Evolutionary conservation across 129 eudicot species (phyloP), one percentile per base, ranked within the genome.

Genomic region (Gnaphalium uliginosum): DNA sequence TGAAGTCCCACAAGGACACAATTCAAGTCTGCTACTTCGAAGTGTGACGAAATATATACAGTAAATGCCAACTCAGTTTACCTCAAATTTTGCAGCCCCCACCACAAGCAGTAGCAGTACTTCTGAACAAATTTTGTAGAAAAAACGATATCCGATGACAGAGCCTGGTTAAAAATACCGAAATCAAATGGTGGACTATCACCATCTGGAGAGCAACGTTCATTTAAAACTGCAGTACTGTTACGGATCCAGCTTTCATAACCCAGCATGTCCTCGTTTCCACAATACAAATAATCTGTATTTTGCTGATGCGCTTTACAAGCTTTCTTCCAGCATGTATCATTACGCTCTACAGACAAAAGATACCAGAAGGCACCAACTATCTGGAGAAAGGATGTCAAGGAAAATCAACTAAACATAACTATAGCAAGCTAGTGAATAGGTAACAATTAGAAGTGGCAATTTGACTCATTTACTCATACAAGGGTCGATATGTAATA

Each of bases 61-160:
- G 26, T 35, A 9, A 50, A 63, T 13, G 33, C 63, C 6, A 60
- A 72, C 69, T 75, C 17, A 10, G 37, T 15, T 77, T 78, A 95
- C 98, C 98, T 93, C 82, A 95, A 76, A 78, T 95, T 91, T 73
- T 95, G 99, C 76, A 95, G 87, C 17, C 99, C 99, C 96, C 97
- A 95, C 99, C 99, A 95, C 72, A 95, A 85, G 78, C 99, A 95
- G 83, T 91, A 95, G 78, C 93, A 91, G 81, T 95, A 95, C 77
- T 95, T 95, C 11, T 91, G 84, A 66, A 89, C 57, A 81, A 95
- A 95, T 18, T 79, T 77, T 37, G 68, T 84, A 30, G 99, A 89
- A 11, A 77, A 84, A 77, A 91, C 93, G 71, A 91, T 95, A 63
- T 82, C 89, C 2, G 97, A 91, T 22, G 90, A 81, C 76, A 91